Base-by-base conservation (phyloP, 1,284 basidiomycete genomes). In the Puccinia horiana region DNA sequence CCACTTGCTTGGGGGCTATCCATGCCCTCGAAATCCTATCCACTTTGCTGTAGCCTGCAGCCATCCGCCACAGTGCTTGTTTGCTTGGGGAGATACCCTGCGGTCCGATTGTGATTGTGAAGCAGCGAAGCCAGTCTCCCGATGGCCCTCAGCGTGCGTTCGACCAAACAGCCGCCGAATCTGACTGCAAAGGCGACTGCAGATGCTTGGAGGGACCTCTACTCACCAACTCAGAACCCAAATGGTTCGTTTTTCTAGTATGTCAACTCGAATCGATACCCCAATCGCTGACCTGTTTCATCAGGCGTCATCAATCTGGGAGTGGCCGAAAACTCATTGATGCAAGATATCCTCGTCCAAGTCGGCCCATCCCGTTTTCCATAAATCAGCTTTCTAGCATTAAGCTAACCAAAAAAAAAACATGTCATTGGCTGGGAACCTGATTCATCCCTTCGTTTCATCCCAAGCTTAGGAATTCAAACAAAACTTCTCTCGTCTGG, bases 291-390 rank as follows among this genome's bases (percentile, higher is more conserved):
- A 2, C n/a, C 23, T 69, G 1, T 69, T 20, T 42, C 11, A 26
- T 77, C 42, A 79, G 77, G 65, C 4, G 49, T 72, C 2, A 56
- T 79, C 18, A 70, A 67, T 29, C 49, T 79, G 69, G 65, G 77
- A 26, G 65, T 79, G 23, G 77, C 77, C 6, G 77, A 79, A 58
- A 79, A 70, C 49, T 79, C 61, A 52, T 56, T 79, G 18, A 69
- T 79, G 65, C 49, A 69, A 69, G 77, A 70, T 16, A 56, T 63
- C 63, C 9, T 79, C 18, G 54, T 69, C 52, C 6, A 70, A 54
- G 77, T 79, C 47, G 6, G 26, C 47, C 42, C 8, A 29, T 47
- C 18, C 35, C 23, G 11, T 35, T 44, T 42, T 3, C 26, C 49
- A 49, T 54, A 8, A 73, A 37, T 73, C 29, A 40, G 14, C 29